A percentile compares a stretch with the other conserved stretches of the same genome.
These are phyloP conservation scores for Phlebopus sp. DNA, from an alignment of 1,284 basidiomycete genomes.

Conservation along the genomic window DNA sequence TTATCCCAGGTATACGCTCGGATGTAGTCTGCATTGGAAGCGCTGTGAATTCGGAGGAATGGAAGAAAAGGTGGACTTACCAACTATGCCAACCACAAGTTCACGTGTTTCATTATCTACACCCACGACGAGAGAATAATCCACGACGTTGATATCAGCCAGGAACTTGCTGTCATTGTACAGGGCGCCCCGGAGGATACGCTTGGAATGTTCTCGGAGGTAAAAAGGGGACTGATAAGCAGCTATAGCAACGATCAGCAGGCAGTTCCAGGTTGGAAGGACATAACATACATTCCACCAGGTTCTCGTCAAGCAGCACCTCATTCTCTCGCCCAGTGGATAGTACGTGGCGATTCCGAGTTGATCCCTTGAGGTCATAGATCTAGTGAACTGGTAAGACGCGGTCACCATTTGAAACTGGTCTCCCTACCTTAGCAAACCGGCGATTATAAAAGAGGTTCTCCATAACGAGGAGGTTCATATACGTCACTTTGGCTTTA, in stretches of 20 bases:
- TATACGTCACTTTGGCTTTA: conserved; percentile 79
- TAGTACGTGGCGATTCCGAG: conserved; percentile 87
- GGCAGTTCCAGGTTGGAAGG: not conserved
- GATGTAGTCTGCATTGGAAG: conserved; percentile 70
- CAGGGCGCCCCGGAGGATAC: conserved; percentile 85
- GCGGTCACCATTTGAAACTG: not conserved
- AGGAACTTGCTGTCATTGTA: conserved; percentile 95
- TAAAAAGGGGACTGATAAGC: conserved; percentile 83
- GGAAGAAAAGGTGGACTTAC: conserved; percentile 41
- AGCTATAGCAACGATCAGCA: conserved; percentile 39
- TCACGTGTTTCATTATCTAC: conserved; percentile 83
- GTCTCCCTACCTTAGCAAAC: conserved; percentile 68
- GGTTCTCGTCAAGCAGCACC: conserved; percentile 90
- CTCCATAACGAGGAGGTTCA: conserved; percentile 98
- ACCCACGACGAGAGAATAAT: conserved; percentile 96
- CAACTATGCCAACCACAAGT: conserved; percentile 95
- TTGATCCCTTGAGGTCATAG: conserved; percentile 94
- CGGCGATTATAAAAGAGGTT: conserved; percentile 93
- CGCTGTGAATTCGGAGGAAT: not conserved
- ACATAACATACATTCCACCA: conserved; percentile 69
- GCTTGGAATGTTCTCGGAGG: conserved; percentile 92
- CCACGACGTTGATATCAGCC: conserved; percentile 97
- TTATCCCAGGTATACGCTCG: conserved; percentile 98
- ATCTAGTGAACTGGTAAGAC: conserved; percentile 50
- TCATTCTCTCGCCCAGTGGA: conserved; percentile 91